Base-by-base conservation (phyloP, 257 asterid genomes). In the Nicotiana tabacum region DNA sequence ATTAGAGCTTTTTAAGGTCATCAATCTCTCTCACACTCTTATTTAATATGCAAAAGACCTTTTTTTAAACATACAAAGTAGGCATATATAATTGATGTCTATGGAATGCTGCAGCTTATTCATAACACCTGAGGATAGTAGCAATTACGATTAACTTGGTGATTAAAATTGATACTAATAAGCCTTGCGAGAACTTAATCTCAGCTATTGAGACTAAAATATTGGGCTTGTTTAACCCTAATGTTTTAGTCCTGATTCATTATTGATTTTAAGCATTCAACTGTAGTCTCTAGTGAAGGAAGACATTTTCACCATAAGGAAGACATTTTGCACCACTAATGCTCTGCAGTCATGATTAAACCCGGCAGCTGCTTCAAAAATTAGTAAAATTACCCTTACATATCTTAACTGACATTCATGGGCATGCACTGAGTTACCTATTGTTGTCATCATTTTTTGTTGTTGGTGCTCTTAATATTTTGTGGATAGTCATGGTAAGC, bases 341-440 rank as follows among this genome's bases (percentile, higher is more conserved):
- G 32, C 32, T 30, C 32, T 30, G 2, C 32, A 30, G 32, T 30
- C 32, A 30, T 30, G 32, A 30, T 5, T 33, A 3, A 33, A 33
- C 37, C 37, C 37, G 37, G 37, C 5, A 33, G 37, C 37, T 33
- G 37, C 37, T 33, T 33, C 37, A 33, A 33, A 33, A 33, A 33
- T 33, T 33, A 3, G 5, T 33, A 33, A 30, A 33, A 3, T 33
- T 33, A 33, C 37, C 37, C 37, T 33, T 0, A 33, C 4, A 5
- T 33, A 33, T 33, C 37, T 33, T 33, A 33, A 33, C 37, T 21
- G 21, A 21, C 21, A 4, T 33, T 33, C 37, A 33, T 33, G 37
- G 37, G 37, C 37, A 33, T 88, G 91, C 88, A 46, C 86, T 94
- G 55, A 92, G 99, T 98, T 95, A 89, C 66, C 18, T 21, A 72